phyloP scores from a whole-genome alignment of 164 flowering plant genomes.

The Stephania cephalantha region DNA sequence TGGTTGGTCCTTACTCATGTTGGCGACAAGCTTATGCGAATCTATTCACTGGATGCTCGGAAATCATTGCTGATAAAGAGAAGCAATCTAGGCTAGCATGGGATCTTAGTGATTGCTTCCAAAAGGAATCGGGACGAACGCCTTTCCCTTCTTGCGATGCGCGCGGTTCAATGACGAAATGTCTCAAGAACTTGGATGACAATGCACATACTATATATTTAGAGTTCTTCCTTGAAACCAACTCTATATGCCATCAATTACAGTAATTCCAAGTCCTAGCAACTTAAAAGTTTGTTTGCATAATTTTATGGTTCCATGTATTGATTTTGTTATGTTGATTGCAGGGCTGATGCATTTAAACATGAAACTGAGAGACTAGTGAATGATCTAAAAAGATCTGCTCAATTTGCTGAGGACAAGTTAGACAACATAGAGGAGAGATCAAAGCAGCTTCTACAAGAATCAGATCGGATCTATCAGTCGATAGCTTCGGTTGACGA shows the following conservation, averaged over 20 bases:
- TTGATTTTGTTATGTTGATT: constrained; percentile 13
- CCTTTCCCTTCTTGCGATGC: constrained; percentile 56
- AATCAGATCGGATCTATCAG: constrained; percentile 42
- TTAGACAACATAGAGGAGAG: constrained; percentile 47
- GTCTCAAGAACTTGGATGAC: constrained; percentile 46
- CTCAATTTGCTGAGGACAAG: constrained; percentile 55
- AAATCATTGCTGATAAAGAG: constrained; percentile 52
- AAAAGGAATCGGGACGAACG: constrained; percentile 54
- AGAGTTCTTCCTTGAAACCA: constrained; percentile 67
- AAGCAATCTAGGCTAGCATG: constrained; percentile 63
- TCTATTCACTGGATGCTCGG: constrained; percentile 60
- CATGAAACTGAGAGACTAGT: constrained; percentile 67
- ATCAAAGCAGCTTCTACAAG: constrained; percentile 40
- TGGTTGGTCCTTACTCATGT: constrained; percentile 45
- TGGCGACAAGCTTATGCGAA: constrained; percentile 61
- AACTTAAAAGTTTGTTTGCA: background rate
- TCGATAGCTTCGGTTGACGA: constrained; percentile 49
- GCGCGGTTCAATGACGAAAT: constrained; percentile 39
- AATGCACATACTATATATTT: constrained; percentile 41
- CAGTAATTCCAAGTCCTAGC: constrained; percentile 40
- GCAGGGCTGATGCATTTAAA: constrained; percentile 62
- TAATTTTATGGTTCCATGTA: background rate
- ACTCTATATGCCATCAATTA: constrained; percentile 77
- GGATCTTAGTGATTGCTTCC: constrained; percentile 77
- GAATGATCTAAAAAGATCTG: constrained; percentile 55